Percentiles rank a stretch among this genome's conserved stretches.
Conservation (phyloP, 345 rosid genomes). For the Physaria fendleri region DNA sequence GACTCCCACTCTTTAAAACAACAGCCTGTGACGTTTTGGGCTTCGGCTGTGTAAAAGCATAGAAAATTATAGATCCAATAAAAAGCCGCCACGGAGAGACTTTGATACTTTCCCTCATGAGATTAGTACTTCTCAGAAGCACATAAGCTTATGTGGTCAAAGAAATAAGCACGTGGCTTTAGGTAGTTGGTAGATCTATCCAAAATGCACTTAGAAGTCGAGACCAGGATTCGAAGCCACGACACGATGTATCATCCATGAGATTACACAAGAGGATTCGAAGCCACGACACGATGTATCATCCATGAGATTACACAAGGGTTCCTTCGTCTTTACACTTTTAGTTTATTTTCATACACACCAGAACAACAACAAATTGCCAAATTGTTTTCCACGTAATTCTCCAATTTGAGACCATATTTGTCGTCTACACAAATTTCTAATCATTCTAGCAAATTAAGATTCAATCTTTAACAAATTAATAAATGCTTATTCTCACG, state of each 20-base stretch:
- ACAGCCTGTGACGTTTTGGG: constrained; percentile 29
- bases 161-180: constrained; percentile 18
- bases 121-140: neutral
- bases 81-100: neutral
- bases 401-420: neutral
- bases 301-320: neutral
- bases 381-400: neutral
- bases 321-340: constrained; percentile 4
- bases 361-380: neutral
- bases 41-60: neutral
- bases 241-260: neutral
- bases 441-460: neutral
- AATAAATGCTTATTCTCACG: too few species aligned
- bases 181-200: constrained; percentile 12
- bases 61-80: neutral
- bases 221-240: constrained; percentile 1
- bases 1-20: neutral
- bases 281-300: neutral
- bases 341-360: neutral
- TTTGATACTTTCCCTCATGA: neutral
- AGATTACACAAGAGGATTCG: neutral
- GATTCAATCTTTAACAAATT: neutral
- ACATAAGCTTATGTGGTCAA: constrained; percentile 17
- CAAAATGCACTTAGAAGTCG: neutral
- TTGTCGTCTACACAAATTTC: neutral